Evolutionary conservation across 2,329 filamentous ascomycete genomes (phyloP).

Genomic region (Tolypocladium guangdongense): DNA sequence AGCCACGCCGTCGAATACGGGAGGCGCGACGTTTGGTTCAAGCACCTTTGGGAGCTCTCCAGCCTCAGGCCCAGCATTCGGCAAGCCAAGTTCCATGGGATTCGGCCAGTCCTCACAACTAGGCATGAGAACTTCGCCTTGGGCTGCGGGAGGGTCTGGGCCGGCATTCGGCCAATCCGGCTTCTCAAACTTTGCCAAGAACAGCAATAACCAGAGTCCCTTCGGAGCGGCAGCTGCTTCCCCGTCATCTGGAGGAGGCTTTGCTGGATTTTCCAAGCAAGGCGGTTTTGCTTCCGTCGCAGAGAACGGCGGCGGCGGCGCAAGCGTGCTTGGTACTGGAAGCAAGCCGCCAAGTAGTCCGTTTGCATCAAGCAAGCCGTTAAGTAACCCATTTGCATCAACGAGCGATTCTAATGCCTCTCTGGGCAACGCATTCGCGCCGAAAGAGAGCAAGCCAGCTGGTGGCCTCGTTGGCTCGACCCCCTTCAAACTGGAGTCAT

Average conservation of each 20-base stretch:
- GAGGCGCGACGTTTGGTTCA: slow-evolving; percentile 32
- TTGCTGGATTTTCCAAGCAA: slow-evolving; percentile 42
- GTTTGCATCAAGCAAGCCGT: slow-evolving; percentile 20
- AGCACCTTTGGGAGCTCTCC: slow-evolving; percentile 29
- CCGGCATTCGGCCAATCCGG: slow-evolving; percentile 46
- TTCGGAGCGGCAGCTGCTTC: slow-evolving; percentile 23
- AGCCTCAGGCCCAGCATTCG: slow-evolving; percentile 34
- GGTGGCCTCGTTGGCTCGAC: slow-evolving; percentile 33
- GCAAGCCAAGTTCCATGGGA: slow-evolving; percentile 33
- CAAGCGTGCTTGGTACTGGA: slow-evolving; percentile 25
- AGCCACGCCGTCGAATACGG: slow-evolving; percentile 17
- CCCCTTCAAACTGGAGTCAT: slow-evolving; percentile 56
- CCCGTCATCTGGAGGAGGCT: slow-evolving; percentile 33
- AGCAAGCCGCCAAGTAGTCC: slow-evolving; percentile 24
- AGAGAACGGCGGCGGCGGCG: slow-evolving; percentile 20
- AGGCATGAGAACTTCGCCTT: slow-evolving; percentile 41
- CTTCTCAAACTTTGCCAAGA: slow-evolving; percentile 31
- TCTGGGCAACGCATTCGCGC: slow-evolving; percentile 15
- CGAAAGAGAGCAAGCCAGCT: slow-evolving; percentile 17
- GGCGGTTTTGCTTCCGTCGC: slow-evolving; percentile 43
- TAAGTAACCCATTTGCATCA: slow-evolving; percentile 19
- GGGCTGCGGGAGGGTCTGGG: slow-evolving; percentile 27
- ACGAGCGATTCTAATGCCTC: slow-evolving; percentile 6
- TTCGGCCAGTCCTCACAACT: slow-evolving; percentile 43
- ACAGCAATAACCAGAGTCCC: slow-evolving; percentile 19